Percentiles rank a stretch among this genome's conserved stretches.
phyloP scores from a whole-genome alignment of 2,329 filamentous ascomycete species.

The Botryotinia globosa region DNA sequence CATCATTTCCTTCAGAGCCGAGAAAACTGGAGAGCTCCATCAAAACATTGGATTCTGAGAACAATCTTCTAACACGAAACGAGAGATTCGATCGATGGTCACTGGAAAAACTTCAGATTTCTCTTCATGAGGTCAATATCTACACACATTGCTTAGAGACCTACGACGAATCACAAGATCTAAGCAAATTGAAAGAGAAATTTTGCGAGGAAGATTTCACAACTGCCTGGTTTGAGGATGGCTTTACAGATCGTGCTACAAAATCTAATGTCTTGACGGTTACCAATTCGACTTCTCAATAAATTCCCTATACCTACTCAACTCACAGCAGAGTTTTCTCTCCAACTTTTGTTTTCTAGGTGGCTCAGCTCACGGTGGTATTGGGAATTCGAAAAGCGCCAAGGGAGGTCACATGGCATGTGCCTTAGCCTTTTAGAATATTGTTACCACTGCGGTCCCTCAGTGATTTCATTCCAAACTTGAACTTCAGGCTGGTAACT shows the following conservation, averaged over 20 bases:
- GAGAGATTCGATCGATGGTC: conserved; percentile 31
- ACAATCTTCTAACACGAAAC: conserved; percentile 12
- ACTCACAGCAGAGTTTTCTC: too few species aligned
- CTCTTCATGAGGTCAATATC: conserved; percentile 28
- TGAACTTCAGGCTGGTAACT: neutral
- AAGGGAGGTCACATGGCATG: neutral
- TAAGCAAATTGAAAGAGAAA: neutral
- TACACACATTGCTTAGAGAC: conserved; percentile 20
- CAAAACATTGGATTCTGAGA: neutral
- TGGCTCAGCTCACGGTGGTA: neutral
- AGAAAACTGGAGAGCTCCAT: neutral
- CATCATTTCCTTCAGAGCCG: conserved; percentile 21
- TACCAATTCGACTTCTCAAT: neutral
- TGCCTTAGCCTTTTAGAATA: neutral
- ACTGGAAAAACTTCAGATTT: conserved; percentile 24
- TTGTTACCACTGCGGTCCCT: neutral
- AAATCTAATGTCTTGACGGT: neutral
- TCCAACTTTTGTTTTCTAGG: neutral
- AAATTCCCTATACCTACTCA: too few species aligned
- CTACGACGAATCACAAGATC: neutral
- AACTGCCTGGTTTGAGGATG: conserved; percentile 28
- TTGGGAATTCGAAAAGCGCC: neutral
- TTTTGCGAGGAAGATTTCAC: conserved; percentile 27
- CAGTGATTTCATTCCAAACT: neutral
- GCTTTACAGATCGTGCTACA: neutral